Base-by-base conservation (phyloP, 768 basidiomycete genomes). In the Podaxis carcinomalis region DNA sequence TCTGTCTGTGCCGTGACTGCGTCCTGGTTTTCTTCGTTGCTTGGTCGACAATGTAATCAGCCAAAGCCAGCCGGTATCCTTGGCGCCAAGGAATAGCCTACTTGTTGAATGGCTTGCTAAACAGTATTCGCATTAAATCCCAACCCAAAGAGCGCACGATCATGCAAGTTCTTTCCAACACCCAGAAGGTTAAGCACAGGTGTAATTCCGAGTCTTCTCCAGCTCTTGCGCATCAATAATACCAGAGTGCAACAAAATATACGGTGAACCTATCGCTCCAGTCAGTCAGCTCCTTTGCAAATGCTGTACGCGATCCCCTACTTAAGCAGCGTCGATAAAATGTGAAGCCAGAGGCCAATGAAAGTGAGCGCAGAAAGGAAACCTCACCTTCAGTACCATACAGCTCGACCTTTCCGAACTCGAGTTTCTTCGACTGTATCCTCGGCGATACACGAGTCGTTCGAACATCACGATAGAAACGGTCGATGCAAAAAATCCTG, bases 211-310 rank as follows among this genome's bases (percentile, higher is more conserved):
- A 68, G 66, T 36, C 7, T 40, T 49, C n/a, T 56, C 44, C 4
- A 71, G 63, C 23, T 65, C 64, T 1, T 50, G 32, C 5, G 32
- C 32, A 32, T 64, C 40, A 4, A 68, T 67, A 16, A 71, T 67
- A 13, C 70, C 70, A 11, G 70, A 70, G 4, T 68, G 64, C 25
- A 64, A 54, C 9, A 69, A 62, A 23, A 71, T 61, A 21, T 69
- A 69, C 0, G 67, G 59, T 16, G 69, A 64, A 23, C 68, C 67
- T 16, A 68, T 59, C 1, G 63, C 54, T 0, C 70, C 69, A 4
- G 66, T 69, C 2, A 63, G 66, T 11, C 1, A 4, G 3, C 19
- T 27, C 47, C 23, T 25, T 49, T 11, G 47, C 47, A 19, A 5
- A 7, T 16, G 9, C 14, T 19, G 9, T 9, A 32, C 32, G 32